Evolutionary conservation across 2,329 filamentous ascomycete species (phyloP), one percentile per base, ranked within the genome.

Genomic region (Fusarium foetens): DNA sequence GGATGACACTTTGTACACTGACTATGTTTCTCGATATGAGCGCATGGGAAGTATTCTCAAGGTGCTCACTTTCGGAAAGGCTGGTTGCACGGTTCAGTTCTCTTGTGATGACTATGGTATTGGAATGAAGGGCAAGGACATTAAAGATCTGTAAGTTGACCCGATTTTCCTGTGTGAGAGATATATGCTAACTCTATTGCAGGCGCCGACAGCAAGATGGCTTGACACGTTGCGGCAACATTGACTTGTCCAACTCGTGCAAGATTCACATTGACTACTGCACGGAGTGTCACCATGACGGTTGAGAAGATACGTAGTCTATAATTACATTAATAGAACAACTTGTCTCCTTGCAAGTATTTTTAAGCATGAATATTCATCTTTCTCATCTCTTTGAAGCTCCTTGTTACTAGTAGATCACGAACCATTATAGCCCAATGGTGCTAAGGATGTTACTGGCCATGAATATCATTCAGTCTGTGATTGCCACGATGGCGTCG

Each of bases 221-320:
- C 1, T 29, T 67, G 19, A 41, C 53, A 1, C 54, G 63, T 25
- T 67, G 64, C 8, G 64, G 64, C 14, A 67, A 67, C 8, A 67
- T 67, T 27, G 27, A 35, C 10, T 11, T 53, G n/a, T 67, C 64
- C 0, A 67, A 67, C n/a, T 53, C 63, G 6, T 67, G 64, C 10
- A 67, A 38, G 36, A 67, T 67, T 39, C 64, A 67, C 1, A 31
- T 67, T 7, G 64, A 67, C 8, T 67, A 67, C n/a, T 67, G 64
- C 1, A 62, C 46, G 0, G 16, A 54, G 0, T 67, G 64, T 14
- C 29, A 49, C 5, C 13, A 29, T 10, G 60, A 65, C 0, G 54
- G 39, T 5, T 66, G 19, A 7, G 6, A 21, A 10, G 0, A 11
- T 17, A 10, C 0, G 0, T 21, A 33, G 27, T 16, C 4, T 6